Evolutionary conservation across 495 filamentous ascomycete genomes (phyloP).

Genomic region (Coniosporium apollinis): DNA sequence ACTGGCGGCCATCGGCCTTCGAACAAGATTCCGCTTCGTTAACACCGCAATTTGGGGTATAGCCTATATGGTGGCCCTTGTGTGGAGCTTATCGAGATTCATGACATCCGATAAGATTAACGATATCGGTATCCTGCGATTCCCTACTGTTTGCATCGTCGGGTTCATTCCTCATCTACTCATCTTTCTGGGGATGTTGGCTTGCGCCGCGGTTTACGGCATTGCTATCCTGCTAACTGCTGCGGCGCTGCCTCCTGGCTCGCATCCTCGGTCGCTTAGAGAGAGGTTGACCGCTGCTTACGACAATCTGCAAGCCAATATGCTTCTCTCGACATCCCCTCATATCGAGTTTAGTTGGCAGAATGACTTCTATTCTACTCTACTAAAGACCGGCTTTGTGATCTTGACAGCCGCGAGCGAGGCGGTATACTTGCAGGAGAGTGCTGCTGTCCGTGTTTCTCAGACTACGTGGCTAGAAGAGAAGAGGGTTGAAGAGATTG

Average conservation of each 20-base stretch:
- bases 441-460: slow-evolving; percentile 52
- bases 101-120: slow-evolving; percentile 3
- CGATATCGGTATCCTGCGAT: slow-evolving; percentile 41
- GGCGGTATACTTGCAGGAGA: slow-evolving; percentile 90
- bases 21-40: slow-evolving; percentile 58
- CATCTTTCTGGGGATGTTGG: slow-evolving; percentile 57
- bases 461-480: slow-evolving; percentile 87
- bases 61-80: slow-evolving; percentile 68
- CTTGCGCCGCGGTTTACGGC: slow-evolving; percentile 58
- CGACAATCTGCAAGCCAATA: slow-evolving; percentile 81
- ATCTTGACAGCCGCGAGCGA: slow-evolving; percentile 84
- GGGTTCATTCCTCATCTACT: slow-evolving; percentile 88
- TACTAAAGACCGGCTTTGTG: slow-evolving; percentile 71
- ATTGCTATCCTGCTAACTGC: slow-evolving; percentile 63
- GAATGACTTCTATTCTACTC: slow-evolving; percentile 88
- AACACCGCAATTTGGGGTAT: slow-evolving; percentile 81
- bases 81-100: slow-evolving; percentile 40
- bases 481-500: slow-evolving; percentile 48
- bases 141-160: slow-evolving; percentile 86
- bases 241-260: slow-evolving; percentile 40
- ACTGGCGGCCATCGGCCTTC: slow-evolving; percentile 61
- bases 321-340: slow-evolving; percentile 47
- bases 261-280: slow-evolving; percentile 24
- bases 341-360: slow-evolving; percentile 55
- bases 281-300: slow-evolving; percentile 49